Evolutionary conservation across 441 rosid species (phyloP).

Genomic region (Dalechampia spathulata): DNA sequence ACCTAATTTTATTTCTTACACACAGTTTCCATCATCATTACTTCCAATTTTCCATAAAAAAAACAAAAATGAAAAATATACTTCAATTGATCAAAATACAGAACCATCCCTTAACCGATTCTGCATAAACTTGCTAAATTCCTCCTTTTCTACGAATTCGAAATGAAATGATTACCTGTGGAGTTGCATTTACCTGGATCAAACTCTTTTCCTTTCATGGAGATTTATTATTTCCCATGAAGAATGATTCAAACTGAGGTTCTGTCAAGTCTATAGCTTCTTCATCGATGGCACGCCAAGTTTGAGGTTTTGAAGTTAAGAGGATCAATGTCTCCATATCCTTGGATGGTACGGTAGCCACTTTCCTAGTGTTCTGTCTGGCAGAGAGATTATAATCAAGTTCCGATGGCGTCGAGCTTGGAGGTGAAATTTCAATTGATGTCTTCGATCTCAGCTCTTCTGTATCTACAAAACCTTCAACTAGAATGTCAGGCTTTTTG

Average conservation of each 20-base stretch:
- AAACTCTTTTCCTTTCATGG: constrained; percentile 21
- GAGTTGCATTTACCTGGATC: not conserved
- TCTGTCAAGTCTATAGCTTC: constrained; percentile 82
- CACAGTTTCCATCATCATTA: too few species aligned
- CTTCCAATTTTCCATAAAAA: too few species aligned
- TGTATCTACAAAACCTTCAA: constrained; percentile 20
- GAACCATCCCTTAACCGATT: not conserved
- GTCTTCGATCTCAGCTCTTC: constrained; percentile 19
- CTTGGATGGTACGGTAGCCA: constrained; percentile 22
- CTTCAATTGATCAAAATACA: not conserved
- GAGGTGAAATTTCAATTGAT: constrained; percentile 12
- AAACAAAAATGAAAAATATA: too few species aligned
- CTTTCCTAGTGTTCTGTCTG: constrained; percentile 10
- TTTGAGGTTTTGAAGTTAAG: constrained; percentile 45
- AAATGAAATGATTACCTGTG: constrained; percentile 5
- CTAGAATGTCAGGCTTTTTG: constrained; percentile 14
- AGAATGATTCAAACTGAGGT: constrained; percentile 82
- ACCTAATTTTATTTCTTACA: too few species aligned
- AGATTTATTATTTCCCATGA: constrained; percentile 39
- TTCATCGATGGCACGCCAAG: constrained; percentile 42
- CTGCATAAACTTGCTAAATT: constrained; percentile 15
- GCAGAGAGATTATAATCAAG: constrained; percentile 2
- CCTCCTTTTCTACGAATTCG: not conserved
- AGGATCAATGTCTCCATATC: constrained; percentile 34
- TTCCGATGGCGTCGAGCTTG: constrained; percentile 17